phyloP scores from a whole-genome alignment of 1,139 yeast genomes.

The Saccharomyces hybrid region DNA sequence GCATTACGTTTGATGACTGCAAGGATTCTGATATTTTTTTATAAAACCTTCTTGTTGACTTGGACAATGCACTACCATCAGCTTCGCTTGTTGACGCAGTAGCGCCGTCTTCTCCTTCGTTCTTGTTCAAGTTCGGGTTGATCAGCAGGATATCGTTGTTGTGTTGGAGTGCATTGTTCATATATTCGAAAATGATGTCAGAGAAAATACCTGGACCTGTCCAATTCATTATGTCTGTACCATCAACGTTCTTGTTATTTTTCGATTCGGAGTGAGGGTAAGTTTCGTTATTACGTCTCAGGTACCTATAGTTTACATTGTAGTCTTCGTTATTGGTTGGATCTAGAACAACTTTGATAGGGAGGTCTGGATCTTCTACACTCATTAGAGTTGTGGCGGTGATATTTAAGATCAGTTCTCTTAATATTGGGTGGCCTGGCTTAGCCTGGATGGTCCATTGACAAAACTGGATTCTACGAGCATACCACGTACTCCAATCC shows the following conservation, averaged over 20 bases:
- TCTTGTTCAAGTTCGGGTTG: conserved; percentile 23
- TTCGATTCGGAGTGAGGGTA: conserved; percentile 29
- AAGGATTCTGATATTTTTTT: conserved; percentile 17
- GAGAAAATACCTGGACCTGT: conserved; percentile 97
- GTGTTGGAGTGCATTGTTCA: conserved; percentile 48
- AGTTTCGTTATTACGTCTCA: conserved; percentile 14
- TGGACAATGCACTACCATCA: conserved; percentile 30
- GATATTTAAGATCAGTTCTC: conserved; percentile 73
- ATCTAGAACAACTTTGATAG: conserved; percentile 10
- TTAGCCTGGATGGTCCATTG: conserved; percentile 79
- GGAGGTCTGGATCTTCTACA: conserved; percentile 22
- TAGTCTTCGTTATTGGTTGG: conserved; percentile 18
- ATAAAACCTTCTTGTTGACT: conserved; percentile 25
- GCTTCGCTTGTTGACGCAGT: conserved; percentile 18
- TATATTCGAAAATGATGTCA: conserved; percentile 71
- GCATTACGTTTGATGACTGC: conserved; percentile 14
- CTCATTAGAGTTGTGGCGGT: conserved; percentile 63
- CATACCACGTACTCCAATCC: conserved; percentile 68
- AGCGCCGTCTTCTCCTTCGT: not conserved
- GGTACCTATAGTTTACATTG: conserved; percentile 26
- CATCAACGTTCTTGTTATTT: conserved; percentile 42
- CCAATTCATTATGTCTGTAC: conserved; percentile 91
- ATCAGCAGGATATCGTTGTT: conserved; percentile 33
- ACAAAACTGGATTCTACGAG: conserved; percentile 68
- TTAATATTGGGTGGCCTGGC: conserved; percentile 84